These are phyloP conservation scores for Colletotrichum simmondsii DNA, from an alignment of 2,329 filamentous ascomycete genomes.

Conservation along the genomic window DNA sequence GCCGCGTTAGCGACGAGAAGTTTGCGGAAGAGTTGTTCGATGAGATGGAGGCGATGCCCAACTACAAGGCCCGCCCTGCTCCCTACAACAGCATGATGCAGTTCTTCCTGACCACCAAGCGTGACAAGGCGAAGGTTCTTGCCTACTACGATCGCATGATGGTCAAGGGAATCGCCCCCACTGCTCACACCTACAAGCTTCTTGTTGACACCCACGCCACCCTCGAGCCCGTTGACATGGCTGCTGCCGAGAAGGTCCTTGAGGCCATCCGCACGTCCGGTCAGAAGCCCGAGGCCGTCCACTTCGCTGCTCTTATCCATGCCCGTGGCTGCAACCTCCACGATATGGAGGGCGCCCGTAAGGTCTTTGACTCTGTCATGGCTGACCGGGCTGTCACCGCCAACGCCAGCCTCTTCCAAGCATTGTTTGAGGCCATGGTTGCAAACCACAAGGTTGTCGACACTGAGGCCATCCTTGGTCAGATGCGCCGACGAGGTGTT, in stretches of 20 bases:
- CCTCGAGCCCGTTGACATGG: constrained; percentile 90
- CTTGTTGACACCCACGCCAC: constrained; percentile 96
- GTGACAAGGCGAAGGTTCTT: constrained; percentile 92
- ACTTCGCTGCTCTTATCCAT: constrained; percentile 96
- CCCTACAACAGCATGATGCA: constrained; percentile 99
- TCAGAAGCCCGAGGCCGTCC: constrained; percentile 86
- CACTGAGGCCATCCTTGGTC: constrained; percentile 77
- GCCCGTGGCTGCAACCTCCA: constrained; percentile 94
- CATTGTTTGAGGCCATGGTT: constrained; percentile 96
- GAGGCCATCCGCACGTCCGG: constrained; percentile 80
- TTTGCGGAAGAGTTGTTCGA: constrained; percentile 98
- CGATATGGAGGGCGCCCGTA: constrained; percentile 85
- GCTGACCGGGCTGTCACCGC: constrained; percentile 73
- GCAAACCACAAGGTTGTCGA: constrained; percentile 88
- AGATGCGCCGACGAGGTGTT: constrained; percentile 80
- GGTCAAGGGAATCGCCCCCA: constrained; percentile 85
- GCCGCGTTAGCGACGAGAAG: constrained; percentile 96
- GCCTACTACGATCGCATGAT: constrained; percentile 97
- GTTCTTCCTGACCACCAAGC: constrained; percentile 98
- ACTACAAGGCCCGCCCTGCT: constrained; percentile 97
- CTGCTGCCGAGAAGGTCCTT: constrained; percentile 85
- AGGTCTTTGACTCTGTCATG: constrained; percentile 85
- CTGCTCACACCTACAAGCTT: constrained; percentile 96
- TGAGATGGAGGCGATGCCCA: constrained; percentile 98
- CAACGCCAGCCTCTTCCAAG: constrained; percentile 92